phyloP scores from a whole-genome alignment of 2,329 filamentous ascomycete genomes.

The Venturia nashicola region DNA sequence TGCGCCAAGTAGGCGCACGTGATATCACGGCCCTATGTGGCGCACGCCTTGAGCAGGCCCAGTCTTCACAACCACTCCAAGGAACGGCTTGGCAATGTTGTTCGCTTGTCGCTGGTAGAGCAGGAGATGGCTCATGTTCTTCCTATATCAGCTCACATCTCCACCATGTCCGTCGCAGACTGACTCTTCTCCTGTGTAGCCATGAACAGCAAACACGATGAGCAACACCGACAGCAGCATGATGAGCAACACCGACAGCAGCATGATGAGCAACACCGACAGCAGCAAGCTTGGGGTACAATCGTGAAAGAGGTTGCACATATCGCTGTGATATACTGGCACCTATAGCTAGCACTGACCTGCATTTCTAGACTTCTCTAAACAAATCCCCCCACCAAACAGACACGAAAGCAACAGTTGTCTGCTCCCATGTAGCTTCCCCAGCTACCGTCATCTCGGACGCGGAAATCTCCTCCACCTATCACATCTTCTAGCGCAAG shows the following conservation, averaged over 20 bases:
- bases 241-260: not conserved
- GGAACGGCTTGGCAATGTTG: not conserved
- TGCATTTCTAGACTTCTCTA: not conserved
- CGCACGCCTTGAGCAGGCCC: no score
- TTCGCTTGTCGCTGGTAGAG: not conserved
- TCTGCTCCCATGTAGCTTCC: not conserved
- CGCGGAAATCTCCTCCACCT: not conserved
- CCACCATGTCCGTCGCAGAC: not conserved
- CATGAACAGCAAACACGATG: not conserved
- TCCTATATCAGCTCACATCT: not conserved
- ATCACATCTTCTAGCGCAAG: conserved; percentile 4
- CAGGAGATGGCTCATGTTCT: not conserved
- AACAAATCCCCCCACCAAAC: not conserved
- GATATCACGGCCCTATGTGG: no score
- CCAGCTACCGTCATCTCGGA: not conserved
- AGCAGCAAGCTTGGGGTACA: not conserved
- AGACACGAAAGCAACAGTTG: not conserved
- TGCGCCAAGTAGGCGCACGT: no score
- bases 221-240: not conserved
- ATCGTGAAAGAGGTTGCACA: not conserved
- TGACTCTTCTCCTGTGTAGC: not conserved
- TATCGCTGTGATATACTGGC: not conserved
- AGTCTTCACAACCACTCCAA: no score
- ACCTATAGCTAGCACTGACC: not conserved
- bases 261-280: not conserved